phyloP scores from a whole-genome alignment of 1,139 yeast genomes.

The Schwanniomyces etchellsii region DNA sequence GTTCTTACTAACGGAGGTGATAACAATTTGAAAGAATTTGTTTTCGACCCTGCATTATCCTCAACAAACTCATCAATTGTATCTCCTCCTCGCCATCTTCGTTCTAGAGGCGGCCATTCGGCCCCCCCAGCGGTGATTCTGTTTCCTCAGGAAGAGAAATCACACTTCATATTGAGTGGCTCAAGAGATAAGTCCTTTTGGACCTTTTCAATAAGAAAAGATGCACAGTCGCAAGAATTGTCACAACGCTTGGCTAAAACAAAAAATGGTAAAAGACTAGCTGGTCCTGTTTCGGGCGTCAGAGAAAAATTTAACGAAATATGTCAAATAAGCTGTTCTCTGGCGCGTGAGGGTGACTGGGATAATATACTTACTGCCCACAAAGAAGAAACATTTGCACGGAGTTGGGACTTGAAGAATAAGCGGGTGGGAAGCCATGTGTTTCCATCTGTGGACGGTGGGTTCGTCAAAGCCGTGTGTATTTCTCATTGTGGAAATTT shows the following conservation, averaged over 20 bases:
- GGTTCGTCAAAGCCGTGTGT: slow-evolving; percentile 73
- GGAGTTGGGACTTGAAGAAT: slow-evolving; percentile 86
- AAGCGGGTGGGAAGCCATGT: slow-evolving; percentile 77
- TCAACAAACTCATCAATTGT: slow-evolving; percentile 60
- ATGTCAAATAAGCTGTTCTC: slow-evolving; percentile 65
- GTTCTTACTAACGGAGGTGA: slow-evolving; percentile 92
- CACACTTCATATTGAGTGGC: slow-evolving; percentile 83
- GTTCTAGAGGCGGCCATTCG: slow-evolving; percentile 96
- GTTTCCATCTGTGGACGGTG: slow-evolving; percentile 69
- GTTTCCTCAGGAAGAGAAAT: slow-evolving; percentile 72
- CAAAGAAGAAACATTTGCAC: slow-evolving; percentile 74
- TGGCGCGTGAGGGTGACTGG: slow-evolving; percentile 87
- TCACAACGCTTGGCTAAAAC: slow-evolving; percentile 68
- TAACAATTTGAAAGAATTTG: slow-evolving; percentile 82
- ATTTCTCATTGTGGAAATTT: slow-evolving; percentile 94
- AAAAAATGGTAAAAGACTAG: slow-evolving; percentile 50
- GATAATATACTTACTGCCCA: slow-evolving; percentile 92
- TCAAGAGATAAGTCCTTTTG: slow-evolving; percentile 85
- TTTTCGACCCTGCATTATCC: slow-evolving; percentile 85
- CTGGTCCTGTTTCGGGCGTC: slow-evolving; percentile 48
- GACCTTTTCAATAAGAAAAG: slow-evolving; percentile 89
- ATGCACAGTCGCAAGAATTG: slow-evolving; percentile 92
- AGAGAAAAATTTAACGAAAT: slow-evolving; percentile 76
- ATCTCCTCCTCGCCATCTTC: slow-evolving; percentile 85
- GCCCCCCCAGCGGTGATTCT: slow-evolving; percentile 77